Evolutionary conservation across 345 rosid species (phyloP).

Genomic region (Rhizophora mangle): DNA sequence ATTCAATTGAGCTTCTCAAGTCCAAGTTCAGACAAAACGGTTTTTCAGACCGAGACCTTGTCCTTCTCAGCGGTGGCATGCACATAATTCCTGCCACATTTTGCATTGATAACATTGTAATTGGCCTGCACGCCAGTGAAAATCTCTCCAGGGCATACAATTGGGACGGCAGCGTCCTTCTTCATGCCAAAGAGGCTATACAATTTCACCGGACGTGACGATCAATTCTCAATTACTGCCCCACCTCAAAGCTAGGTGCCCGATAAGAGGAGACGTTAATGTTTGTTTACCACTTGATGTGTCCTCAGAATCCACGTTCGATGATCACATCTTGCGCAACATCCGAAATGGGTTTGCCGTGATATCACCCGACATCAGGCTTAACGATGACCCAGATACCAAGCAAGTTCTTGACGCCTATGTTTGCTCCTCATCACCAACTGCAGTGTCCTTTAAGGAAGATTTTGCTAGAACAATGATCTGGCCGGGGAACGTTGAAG

Average conservation of each 20-base stretch:
- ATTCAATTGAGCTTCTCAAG: conserved; percentile 55
- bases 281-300: conserved; percentile 54
- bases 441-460: conserved; percentile 40
- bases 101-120: background rate
- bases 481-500: conserved; percentile 64
- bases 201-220: conserved; percentile 41
- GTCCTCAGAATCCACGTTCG: conserved; percentile 43
- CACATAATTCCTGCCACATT: background rate
- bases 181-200: conserved; percentile 72
- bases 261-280: conserved; percentile 56
- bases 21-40: conserved; percentile 57
- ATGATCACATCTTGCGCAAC: conserved; percentile 57
- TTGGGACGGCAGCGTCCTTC: conserved; percentile 88
- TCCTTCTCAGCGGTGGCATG: conserved; percentile 59
- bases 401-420: conserved; percentile 49
- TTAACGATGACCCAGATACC: conserved; percentile 54
- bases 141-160: conserved; percentile 59
- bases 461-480: conserved; percentile 67
- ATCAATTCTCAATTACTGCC: conserved; percentile 46
- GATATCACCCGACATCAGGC: conserved; percentile 66
- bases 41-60: conserved; percentile 63
- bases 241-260: conserved; percentile 44
- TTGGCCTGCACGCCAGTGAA: background rate
- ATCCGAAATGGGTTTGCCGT: conserved; percentile 65
- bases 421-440: conserved; percentile 29